Base-by-base conservation (phyloP, 352 stramenopile genomes). In the Phytophthora pini region DNA sequence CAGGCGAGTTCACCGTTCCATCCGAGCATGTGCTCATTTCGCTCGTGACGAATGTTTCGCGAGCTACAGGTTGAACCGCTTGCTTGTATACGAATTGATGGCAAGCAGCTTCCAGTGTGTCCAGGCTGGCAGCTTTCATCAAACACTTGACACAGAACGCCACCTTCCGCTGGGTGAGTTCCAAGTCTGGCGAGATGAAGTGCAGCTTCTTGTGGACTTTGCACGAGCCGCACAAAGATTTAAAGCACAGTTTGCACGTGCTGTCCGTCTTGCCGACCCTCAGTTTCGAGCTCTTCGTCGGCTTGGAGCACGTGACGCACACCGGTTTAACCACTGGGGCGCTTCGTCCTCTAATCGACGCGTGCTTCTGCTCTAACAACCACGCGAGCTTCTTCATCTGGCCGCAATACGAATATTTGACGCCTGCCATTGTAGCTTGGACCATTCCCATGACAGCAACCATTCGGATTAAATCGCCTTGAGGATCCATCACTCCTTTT, bases 351-450 rank as follows among this genome's bases (percentile, higher is more conserved):
- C 51, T 27, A 36, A 36, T 20, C 20, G 17, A 10, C 17, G 53
- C 53, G 27, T 74, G 53, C 17, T 51, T 52, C 20, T 70, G 40
- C 22, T 76, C 63, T 5, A 76, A 24, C 15, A 76, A 11, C 63
- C 64, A 76, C 39, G 63, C 55, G 17, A 76, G 26, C 50, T 76
- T 76, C 54, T 76, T 76, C 68, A 76, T 73, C 46, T 76, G 63
- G 0, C 56, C 68, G 26, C 56, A 69, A 17, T 76, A 70, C 13
- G 58, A 63, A 29, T 71, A 74, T 43, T 71, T 70, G 6, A 65
- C 34, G 1, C 58, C 58, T 20, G 58, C 40, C 58, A 66, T 66
- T 0, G 49, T 66, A 3, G 58, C 58, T 15, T 73, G 50, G 4
- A 59, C 59, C 51, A 68, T 60, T 4, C 52, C 44, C 31, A 36